Evolutionary conservation across 2,329 filamentous ascomycete species (phyloP).

Genomic region (Ramularia collo-cygni): DNA sequence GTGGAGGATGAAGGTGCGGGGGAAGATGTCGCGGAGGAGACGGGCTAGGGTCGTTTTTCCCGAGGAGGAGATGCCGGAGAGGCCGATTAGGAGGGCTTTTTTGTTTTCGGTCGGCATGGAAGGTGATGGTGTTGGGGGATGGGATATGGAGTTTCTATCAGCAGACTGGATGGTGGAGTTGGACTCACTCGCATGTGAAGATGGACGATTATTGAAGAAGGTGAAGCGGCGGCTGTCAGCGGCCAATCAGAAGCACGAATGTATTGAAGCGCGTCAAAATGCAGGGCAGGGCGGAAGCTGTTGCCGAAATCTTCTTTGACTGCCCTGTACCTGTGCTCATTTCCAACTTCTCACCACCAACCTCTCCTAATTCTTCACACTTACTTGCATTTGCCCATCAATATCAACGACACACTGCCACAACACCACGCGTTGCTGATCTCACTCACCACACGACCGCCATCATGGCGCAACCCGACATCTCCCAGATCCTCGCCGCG

Average conservation of each 20-base stretch:
- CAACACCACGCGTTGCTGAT: background rate
- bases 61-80: constrained; percentile 85
- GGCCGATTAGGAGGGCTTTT: constrained; percentile 60
- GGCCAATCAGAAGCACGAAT: too few relatives aligned
- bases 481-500: constrained; percentile 46
- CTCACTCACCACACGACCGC: constrained; percentile 1
- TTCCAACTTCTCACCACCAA: constrained; percentile 2
- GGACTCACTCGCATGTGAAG: background rate
- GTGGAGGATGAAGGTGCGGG: constrained; percentile 72
- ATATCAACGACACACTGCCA: constrained; percentile 1
- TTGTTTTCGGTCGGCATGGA: constrained; percentile 12
- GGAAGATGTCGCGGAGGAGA: constrained; percentile 72
- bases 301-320: constrained; percentile 5
- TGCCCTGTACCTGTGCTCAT: too few relatives aligned
- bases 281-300: too few relatives aligned
- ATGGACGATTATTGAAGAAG: too few relatives aligned
- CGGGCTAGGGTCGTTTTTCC: constrained; percentile 93
- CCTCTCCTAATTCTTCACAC: constrained; percentile 1
- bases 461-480: constrained; percentile 43
- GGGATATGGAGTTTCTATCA: too few relatives aligned
- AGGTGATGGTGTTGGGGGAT: too few relatives aligned
- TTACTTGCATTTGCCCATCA: background rate
- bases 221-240: too few relatives aligned
- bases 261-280: too few relatives aligned
- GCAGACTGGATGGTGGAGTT: too few relatives aligned